A percentile compares a stretch with the other conserved stretches of the same genome.
These are phyloP conservation scores for Alternaria angustiovoidea DNA, from an alignment of 2,329 filamentous ascomycete species.

Conservation along the genomic window DNA sequence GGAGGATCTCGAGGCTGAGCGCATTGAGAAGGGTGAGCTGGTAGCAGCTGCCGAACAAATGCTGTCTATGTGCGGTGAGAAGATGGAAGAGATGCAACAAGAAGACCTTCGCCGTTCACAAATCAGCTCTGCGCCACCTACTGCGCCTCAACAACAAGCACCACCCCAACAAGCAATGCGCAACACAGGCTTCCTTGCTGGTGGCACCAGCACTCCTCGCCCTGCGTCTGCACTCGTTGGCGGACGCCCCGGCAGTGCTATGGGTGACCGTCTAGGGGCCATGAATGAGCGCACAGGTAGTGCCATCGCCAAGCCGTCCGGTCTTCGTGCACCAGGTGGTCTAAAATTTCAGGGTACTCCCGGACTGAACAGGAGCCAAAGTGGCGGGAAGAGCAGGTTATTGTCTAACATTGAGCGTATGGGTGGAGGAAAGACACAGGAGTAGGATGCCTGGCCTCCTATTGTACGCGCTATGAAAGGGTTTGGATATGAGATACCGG, in stretches of 20 bases:
- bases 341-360: slow-evolving; percentile 44
- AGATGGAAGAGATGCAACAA: slow-evolving; percentile 49
- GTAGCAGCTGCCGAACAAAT: slow-evolving; percentile 85
- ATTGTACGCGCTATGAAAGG: slow-evolving; percentile 7
- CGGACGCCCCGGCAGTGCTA: slow-evolving; percentile 36
- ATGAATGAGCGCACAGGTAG: slow-evolving; percentile 26
- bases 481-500: slow-evolving; percentile 8
- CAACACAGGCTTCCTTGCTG: slow-evolving; percentile 44
- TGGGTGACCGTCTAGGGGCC: slow-evolving; percentile 33
- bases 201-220: slow-evolving; percentile 30
- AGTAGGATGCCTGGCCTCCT: slow-evolving; percentile 23
- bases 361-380: slow-evolving; percentile 46
- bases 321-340: slow-evolving; percentile 66
- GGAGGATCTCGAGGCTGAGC: slow-evolving; percentile 73
- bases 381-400: slow-evolving; percentile 69
- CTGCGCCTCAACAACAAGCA: slow-evolving; percentile 21
- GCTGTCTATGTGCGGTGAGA: slow-evolving; percentile 69
- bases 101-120: slow-evolving; percentile 64
- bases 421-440: slow-evolving; percentile 62
- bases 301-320: slow-evolving; percentile 58
- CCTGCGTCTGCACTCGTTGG: slow-evolving; percentile 38
- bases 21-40: slow-evolving; percentile 83
- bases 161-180: slow-evolving; percentile 36
- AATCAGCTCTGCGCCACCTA: slow-evolving; percentile 27
- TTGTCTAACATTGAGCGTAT: slow-evolving; percentile 89